Conservation (phyloP, 305 asterid species). For the Caryopteris hybrid region DNA sequence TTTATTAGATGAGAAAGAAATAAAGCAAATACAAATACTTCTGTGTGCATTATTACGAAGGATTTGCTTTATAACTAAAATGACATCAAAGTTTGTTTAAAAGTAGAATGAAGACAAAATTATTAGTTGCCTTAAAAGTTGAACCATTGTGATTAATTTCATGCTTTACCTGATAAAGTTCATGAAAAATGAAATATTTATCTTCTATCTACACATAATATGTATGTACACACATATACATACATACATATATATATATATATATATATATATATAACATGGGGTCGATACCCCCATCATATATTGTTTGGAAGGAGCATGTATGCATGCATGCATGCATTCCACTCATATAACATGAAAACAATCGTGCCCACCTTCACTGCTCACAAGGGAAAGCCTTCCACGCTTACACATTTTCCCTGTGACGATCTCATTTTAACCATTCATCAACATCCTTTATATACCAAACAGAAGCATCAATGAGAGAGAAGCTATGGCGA, state of each 20-base stretch:
- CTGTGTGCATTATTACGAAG: no score
- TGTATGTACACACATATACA: no score
- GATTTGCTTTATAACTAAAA: not conserved
- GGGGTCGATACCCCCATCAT: no score
- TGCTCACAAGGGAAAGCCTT: slow-evolving; percentile 3
- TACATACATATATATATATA: no score
- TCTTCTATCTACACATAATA: no score
- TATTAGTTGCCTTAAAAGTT: slow-evolving; percentile 11
- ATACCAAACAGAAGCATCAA: not conserved
- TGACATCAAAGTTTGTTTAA: slow-evolving; percentile 4
- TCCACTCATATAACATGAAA: not conserved
- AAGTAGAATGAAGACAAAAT: slow-evolving; percentile 20
- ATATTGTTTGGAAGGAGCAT: no score
- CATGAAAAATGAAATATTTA: no score
- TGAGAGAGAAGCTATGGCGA: not conserved
- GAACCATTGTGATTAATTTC: not conserved
- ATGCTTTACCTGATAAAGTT: not conserved
- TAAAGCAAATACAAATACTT: no score
- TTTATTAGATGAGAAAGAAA: no score
- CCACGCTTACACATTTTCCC: slow-evolving; percentile 1
- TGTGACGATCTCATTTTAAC: not conserved
- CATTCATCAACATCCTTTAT: not conserved
- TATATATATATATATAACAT: no score
- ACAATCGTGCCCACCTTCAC: slow-evolving; percentile 1
- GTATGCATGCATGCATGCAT: not conserved